A percentile compares a stretch with the other conserved stretches of the same genome.
Conservation (phyloP, 805 yeast species). For the Yarrowia keelungensis region DNA sequence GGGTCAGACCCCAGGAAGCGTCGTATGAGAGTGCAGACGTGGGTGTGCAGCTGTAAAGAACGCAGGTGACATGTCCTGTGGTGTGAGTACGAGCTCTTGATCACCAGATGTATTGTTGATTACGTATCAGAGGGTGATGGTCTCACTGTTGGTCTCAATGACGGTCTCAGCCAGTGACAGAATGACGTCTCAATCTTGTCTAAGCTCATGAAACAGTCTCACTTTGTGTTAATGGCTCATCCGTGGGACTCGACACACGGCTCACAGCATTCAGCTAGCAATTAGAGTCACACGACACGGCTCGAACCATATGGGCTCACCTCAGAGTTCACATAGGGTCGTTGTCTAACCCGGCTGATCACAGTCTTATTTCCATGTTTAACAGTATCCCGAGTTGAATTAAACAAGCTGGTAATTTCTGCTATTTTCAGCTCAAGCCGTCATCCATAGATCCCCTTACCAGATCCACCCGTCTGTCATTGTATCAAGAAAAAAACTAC, state of each 20-base stretch:
- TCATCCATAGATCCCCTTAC: no score
- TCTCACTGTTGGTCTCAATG: no score
- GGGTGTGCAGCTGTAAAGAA: no score
- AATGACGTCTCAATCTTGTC: no score
- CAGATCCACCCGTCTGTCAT: not conserved
- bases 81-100: no score
- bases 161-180: no score
- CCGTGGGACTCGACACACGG: no score
- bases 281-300: constrained; percentile 22
- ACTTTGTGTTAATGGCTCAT: not conserved
- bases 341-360: not conserved
- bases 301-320: not conserved
- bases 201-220: not conserved
- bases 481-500: not conserved
- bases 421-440: no score
- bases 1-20: not conserved
- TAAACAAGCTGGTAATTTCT: no score
- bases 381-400: not conserved
- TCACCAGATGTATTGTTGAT: no score
- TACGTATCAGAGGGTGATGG: no score
- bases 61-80: not conserved
- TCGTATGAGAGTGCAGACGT: not conserved
- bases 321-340: not conserved
- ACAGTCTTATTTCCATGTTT: not conserved
- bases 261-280: not conserved